Evolutionary conservation across 495 filamentous ascomycete species (phyloP).

Genomic region (Ascodesmis nigricans): DNA sequence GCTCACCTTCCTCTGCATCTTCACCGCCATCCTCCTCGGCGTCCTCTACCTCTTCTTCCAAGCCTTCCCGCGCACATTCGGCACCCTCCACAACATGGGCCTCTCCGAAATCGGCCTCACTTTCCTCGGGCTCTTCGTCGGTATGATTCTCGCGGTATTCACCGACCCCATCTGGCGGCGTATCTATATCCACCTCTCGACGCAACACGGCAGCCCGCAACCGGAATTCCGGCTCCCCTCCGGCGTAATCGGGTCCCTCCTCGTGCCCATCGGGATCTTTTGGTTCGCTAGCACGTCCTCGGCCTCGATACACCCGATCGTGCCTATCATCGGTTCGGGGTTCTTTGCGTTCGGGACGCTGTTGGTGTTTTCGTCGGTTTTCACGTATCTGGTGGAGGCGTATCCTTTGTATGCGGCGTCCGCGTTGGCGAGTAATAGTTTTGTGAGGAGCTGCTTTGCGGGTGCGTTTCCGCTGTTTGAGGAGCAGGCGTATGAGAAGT

Average conservation of each 20-base stretch:
- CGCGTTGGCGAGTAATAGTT: conserved; percentile 72
- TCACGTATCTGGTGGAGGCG: conserved; percentile 88
- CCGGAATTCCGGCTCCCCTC: conserved; percentile 73
- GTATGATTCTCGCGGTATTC: conserved; percentile 47
- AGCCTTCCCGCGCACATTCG: conserved; percentile 70
- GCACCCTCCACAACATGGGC: conserved; percentile 51
- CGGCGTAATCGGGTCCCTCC: conserved; percentile 51
- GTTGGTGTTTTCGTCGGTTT: conserved; percentile 63
- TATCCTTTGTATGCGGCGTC: conserved; percentile 77
- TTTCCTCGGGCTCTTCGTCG: conserved; percentile 62
- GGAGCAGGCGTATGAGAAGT: conserved; percentile 35
- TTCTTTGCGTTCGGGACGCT: conserved; percentile 63
- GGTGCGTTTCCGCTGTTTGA: conserved; percentile 56
- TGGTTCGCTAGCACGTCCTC: conserved; percentile 52
- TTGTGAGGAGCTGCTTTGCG: conserved; percentile 62
- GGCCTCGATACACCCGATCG: conserved; percentile 45
- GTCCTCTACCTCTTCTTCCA: conserved; percentile 92
- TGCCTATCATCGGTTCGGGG: conserved; percentile 37
- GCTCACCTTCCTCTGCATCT: conserved; percentile 62
- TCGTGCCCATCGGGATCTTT: conserved; percentile 59
- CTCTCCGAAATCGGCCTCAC: conserved; percentile 62
- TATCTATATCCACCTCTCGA: conserved; percentile 41
- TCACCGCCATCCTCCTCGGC: conserved; percentile 62
- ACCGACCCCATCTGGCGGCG: conserved; percentile 59
- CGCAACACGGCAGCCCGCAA: conserved; percentile 40